Evolutionary conservation across 2,329 filamentous ascomycete genomes (phyloP).

Genomic region (Colletotrichum limetticola): DNA sequence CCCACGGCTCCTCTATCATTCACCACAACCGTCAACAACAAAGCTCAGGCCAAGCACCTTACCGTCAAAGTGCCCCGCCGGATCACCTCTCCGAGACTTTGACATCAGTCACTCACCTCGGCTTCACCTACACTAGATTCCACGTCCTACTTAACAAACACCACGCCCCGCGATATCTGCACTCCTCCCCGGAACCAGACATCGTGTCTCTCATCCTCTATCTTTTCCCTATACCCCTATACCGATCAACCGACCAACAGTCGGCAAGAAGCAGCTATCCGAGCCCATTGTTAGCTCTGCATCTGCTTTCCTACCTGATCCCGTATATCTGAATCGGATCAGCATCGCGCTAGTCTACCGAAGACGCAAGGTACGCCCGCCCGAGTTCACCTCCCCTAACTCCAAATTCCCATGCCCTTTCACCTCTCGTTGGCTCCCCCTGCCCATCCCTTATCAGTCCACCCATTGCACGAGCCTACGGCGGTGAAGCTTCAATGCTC

Average conservation of each 20-base stretch:
- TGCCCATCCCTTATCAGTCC: constrained; percentile 34
- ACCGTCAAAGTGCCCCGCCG: constrained; percentile 22
- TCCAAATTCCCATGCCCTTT: not conserved
- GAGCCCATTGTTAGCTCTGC: constrained; percentile 32
- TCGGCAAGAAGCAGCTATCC: constrained; percentile 25
- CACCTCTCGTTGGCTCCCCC: constrained; percentile 13
- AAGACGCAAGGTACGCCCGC: constrained; percentile 35
- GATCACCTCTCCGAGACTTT: constrained; percentile 32
- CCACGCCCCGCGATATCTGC: constrained; percentile 25
- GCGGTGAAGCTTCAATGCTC: constrained; percentile 35
- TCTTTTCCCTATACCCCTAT: constrained; percentile 1
- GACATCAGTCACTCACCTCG: constrained; percentile 14
- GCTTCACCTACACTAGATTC: not conserved
- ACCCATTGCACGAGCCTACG: constrained; percentile 29
- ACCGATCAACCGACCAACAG: constrained; percentile 6
- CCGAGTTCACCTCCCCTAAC: constrained; percentile 20
- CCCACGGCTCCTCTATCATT: constrained; percentile 8
- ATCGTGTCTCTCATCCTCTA: constrained; percentile 14
- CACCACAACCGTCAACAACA: not conserved
- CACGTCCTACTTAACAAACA: constrained; percentile 2
- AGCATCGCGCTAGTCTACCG: constrained; percentile 31
- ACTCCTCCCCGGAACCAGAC: constrained; percentile 31
- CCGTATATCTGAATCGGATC: constrained; percentile 34
- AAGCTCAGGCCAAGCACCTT: not conserved
- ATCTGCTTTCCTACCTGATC: constrained; percentile 29